Evolutionary conservation across 192 early-diverging fungal species (phyloP), one percentile per base, ranked within the genome.

Genomic region (Backusella circina): DNA sequence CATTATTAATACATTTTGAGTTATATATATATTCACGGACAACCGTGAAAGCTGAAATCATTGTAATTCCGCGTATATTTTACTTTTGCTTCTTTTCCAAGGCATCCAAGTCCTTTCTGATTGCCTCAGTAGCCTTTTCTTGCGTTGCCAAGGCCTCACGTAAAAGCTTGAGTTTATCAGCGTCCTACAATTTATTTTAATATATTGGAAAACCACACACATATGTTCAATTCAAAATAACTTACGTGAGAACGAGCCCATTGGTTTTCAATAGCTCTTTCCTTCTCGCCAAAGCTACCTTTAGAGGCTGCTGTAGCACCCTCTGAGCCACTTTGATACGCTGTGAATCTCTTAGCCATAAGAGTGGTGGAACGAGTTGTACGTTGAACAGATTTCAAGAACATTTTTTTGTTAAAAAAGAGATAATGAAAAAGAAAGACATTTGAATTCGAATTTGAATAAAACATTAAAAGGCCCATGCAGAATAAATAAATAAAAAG

Each of bases 121-220:
- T 54, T 18, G 41, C 57, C 18, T 67, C 73, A 13, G 76, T 73
- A 28, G 71, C 74, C 68, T 84, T 33, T 28, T 80, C 73, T 66
- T 80, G 74, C 31, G 71, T 80, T 7, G 32, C 47, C 41, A 82
- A 70, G 32, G 67, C 72, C 36, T 84, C 82, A 64, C 69, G 72
- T n/a, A 83, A 68, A 12, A 54, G 32, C 36, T 83, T 80, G 69
- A 83, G 44, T 66, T 80, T 80, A 26, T 83, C 82, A 28, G 82
- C 75, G 38, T 83, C 82, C 82, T 83, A 65, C 0, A 35, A 18
- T 38, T 1, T 72, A 0, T 13, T 3, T 2, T 26, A 26, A 61
- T 28, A n/a, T 26, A 61, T 61, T 61, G 28, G 23, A 61, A 23
- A 9, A 13, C 23, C 10, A 28, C 3, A 10, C 41, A 44, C 10